A percentile compares a stretch with the other conserved stretches of the same genome.
Evolutionary conservation across 1,284 basidiomycete species (phyloP).

Genomic region (Tetrapyrgos nigripes): DNA sequence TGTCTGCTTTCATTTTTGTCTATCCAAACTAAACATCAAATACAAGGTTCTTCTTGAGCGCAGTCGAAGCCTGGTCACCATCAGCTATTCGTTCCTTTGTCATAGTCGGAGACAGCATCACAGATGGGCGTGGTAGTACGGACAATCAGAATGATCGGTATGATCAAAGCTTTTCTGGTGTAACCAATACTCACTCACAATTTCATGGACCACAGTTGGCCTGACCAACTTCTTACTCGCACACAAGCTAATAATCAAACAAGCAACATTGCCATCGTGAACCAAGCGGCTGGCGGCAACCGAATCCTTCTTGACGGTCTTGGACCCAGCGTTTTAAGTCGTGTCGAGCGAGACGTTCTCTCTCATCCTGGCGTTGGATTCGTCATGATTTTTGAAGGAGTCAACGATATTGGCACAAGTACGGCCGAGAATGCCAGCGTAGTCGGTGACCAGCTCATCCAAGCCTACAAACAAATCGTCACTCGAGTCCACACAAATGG

Average conservation of each 20-base stretch:
- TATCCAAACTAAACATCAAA: no score
- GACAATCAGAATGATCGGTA: conserved; percentile 48
- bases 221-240: conserved; percentile 50
- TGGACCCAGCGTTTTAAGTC: conserved; percentile 52
- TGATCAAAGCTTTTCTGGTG: background rate
- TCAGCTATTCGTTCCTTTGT: conserved; percentile 38
- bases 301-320: conserved; percentile 55
- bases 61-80: conserved; percentile 48
- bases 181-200: background rate
- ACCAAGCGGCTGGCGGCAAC: conserved; percentile 59
- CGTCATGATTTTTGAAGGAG: conserved; percentile 59
- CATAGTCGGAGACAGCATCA: conserved; percentile 59
- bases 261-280: conserved; percentile 46
- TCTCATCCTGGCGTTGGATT: conserved; percentile 49
- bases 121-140: conserved; percentile 47
- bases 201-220: conserved; percentile 42
- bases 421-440: conserved; percentile 41
- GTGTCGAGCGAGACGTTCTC: conserved; percentile 57
- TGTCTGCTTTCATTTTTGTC: background rate
- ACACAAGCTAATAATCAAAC: conserved; percentile 44
- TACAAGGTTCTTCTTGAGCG: conserved; percentile 48
- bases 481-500: conserved; percentile 46
- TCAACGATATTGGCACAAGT: conserved; percentile 57
- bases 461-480: conserved; percentile 52
- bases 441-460: conserved; percentile 48